A percentile compares a stretch with the other conserved stretches of the same genome.
These are phyloP conservation scores for Colletotrichum sp. DNA, from an alignment of 2,329 filamentous ascomycete species.

Conservation along the genomic window DNA sequence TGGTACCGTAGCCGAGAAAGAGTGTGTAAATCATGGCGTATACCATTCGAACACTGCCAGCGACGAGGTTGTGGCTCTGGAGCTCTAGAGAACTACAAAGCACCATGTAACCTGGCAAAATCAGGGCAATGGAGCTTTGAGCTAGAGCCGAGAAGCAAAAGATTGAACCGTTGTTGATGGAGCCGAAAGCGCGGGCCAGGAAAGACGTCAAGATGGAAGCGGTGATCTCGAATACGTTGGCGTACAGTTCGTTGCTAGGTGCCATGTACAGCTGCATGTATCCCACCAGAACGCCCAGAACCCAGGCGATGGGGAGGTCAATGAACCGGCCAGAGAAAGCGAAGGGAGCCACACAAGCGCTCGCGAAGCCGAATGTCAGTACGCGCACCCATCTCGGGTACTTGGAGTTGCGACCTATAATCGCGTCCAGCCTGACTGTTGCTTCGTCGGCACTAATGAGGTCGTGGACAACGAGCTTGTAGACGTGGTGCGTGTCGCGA, in stretches of 20 bases:
- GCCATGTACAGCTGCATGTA: slow-evolving; percentile 76
- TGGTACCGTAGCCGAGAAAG: slow-evolving; percentile 71
- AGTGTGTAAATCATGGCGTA: slow-evolving; percentile 74
- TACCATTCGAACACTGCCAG: slow-evolving; percentile 72
- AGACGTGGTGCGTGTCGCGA: slow-evolving; percentile 76
- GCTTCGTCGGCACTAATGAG: slow-evolving; percentile 75
- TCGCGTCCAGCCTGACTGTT: slow-evolving; percentile 62
- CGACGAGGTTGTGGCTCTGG: slow-evolving; percentile 68
- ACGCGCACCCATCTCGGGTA: slow-evolving; percentile 58
- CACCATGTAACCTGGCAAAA: slow-evolving; percentile 67
- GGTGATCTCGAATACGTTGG: slow-evolving; percentile 56
- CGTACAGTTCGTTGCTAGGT: slow-evolving; percentile 74
- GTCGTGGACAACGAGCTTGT: slow-evolving; percentile 84
- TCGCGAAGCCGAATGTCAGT: slow-evolving; percentile 76
- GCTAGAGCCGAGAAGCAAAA: slow-evolving; percentile 77
- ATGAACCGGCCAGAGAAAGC: slow-evolving; percentile 79
- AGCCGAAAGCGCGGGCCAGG: slow-evolving; percentile 71
- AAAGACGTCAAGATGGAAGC: slow-evolving; percentile 72
- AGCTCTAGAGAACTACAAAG: slow-evolving; percentile 63
- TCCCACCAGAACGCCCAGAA: slow-evolving; percentile 77
- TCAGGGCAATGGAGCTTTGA: slow-evolving; percentile 77
- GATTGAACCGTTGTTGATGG: slow-evolving; percentile 60
- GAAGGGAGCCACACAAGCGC: slow-evolving; percentile 78
- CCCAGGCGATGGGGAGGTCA: slow-evolving; percentile 78
- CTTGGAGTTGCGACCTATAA: slow-evolving; percentile 53